Evolutionary conservation across 2,329 filamentous ascomycete species (phyloP).

Genomic region (Xylariaceae sp.): DNA sequence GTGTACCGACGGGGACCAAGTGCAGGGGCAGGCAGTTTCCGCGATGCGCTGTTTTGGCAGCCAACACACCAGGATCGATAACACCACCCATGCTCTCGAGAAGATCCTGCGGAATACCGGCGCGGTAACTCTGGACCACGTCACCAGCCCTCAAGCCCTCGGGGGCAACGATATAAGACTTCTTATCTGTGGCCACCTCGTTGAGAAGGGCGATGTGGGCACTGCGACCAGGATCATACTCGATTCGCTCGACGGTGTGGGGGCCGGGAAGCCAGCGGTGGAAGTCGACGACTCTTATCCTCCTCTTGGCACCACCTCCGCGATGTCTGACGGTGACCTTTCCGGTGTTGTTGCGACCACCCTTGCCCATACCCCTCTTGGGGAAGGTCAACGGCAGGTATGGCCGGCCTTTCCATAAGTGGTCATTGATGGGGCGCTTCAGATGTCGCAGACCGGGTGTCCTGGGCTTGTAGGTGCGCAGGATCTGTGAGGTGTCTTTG

Average conservation of each 20-base stretch:
- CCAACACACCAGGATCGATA: slow-evolving; percentile 91
- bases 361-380: slow-evolving; percentile 88
- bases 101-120: slow-evolving; percentile 81
- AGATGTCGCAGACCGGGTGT: slow-evolving; percentile 91
- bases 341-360: slow-evolving; percentile 85
- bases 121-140: slow-evolving; percentile 82
- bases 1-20: slow-evolving; percentile 92
- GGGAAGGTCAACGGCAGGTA: slow-evolving; percentile 78
- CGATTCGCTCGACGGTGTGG: slow-evolving; percentile 87
- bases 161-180: slow-evolving; percentile 91
- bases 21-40: slow-evolving; percentile 94
- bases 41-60: slow-evolving; percentile 86
- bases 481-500: slow-evolving; percentile 37
- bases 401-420: slow-evolving; percentile 91
- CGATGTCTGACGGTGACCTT: slow-evolving; percentile 84
- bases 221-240: slow-evolving; percentile 90
- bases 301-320: slow-evolving; percentile 85
- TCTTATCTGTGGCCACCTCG: slow-evolving; percentile 64
- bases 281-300: slow-evolving; percentile 91
- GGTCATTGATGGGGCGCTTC: slow-evolving; percentile 87
- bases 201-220: slow-evolving; percentile 88
- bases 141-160: slow-evolving; percentile 92
- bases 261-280: slow-evolving; percentile 70
- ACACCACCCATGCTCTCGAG: slow-evolving; percentile 88
- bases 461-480: slow-evolving; percentile 88